Conservation (phyloP, 192 early-diverging fungal genomes). For the Spinellus fusiger region DNA sequence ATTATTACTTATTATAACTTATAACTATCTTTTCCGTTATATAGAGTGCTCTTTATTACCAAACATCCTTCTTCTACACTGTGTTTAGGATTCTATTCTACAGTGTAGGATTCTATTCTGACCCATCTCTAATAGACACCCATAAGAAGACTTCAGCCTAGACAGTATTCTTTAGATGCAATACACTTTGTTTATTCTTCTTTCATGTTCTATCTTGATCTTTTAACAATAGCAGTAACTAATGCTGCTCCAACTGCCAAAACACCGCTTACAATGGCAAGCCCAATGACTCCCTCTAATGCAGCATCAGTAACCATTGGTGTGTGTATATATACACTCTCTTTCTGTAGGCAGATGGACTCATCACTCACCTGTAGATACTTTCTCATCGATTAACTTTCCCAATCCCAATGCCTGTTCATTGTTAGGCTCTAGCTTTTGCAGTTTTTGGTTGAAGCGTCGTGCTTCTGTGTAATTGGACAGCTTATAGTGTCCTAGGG, state of each 20-base stretch:
- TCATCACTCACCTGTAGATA: conserved; percentile 36
- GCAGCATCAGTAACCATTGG: background rate
- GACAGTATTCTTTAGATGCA: too few species aligned
- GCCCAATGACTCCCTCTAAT: conserved; percentile 74
- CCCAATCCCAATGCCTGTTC: conserved; percentile 63
- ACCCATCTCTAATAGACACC: too few species aligned
- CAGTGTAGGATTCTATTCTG: too few species aligned
- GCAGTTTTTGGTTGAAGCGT: conserved; percentile 65
- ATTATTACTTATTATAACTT: too few species aligned
- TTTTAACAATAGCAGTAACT: conserved; percentile 35
- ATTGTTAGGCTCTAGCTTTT: conserved; percentile 76
- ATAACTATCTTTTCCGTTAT: too few species aligned
- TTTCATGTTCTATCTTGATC: too few species aligned
- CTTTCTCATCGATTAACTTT: conserved; percentile 69
- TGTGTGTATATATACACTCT: background rate
- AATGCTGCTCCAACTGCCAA: conserved; percentile 56
- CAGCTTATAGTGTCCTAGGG: conserved; percentile 81
- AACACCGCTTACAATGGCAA: conserved; percentile 72
- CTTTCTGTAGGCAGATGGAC: too few species aligned
- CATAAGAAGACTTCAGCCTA: too few species aligned
- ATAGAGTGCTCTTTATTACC: too few species aligned
- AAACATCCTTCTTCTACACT: too few species aligned
- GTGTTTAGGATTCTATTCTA: too few species aligned
- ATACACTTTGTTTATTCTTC: too few species aligned
- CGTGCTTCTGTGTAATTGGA: conserved; percentile 73